A percentile compares a stretch with the other conserved stretches of the same genome.
phyloP scores from a whole-genome alignment of 305 asterid genomes.

The Fraxinus paxiana region DNA sequence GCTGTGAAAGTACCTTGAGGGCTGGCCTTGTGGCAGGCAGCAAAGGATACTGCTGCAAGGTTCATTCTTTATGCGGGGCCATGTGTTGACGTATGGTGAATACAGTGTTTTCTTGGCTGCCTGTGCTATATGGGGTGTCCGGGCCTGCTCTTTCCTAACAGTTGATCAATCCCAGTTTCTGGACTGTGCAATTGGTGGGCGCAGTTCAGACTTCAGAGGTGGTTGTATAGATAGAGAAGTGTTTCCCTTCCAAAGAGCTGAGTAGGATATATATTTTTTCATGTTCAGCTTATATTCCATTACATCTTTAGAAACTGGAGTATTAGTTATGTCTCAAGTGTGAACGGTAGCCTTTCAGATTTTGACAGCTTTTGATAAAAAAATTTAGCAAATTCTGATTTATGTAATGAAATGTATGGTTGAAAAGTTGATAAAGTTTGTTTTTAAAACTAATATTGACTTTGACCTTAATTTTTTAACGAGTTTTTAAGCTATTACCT shows the following conservation, averaged over 20 bases:
- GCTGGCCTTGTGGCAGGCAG: conserved; percentile 15
- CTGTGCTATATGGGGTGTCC: conserved; percentile 11
- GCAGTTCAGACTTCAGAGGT: conserved; percentile 14
- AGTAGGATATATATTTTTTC: conserved; percentile 3
- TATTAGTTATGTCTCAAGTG: neutral
- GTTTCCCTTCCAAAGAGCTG: conserved; percentile 17
- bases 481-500: neutral
- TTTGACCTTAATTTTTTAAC: neutral
- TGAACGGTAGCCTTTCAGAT: neutral
- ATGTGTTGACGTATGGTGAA: neutral
- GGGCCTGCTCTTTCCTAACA: conserved; percentile 22
- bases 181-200: conserved; percentile 17
- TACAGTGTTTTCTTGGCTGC: conserved; percentile 20
- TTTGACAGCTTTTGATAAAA: neutral
- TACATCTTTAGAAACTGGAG: neutral
- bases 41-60: conserved; percentile 21
- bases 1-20: neutral
- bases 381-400: neutral
- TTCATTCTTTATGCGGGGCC: conserved; percentile 7
- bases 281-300: conserved; percentile 11
- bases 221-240: conserved; percentile 23
- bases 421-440: neutral
- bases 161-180: conserved; percentile 9
- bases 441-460: neutral
- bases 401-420: neutral